Base-by-base conservation (phyloP, 805 yeast genomes). In the Candida taoyuanica region DNA sequence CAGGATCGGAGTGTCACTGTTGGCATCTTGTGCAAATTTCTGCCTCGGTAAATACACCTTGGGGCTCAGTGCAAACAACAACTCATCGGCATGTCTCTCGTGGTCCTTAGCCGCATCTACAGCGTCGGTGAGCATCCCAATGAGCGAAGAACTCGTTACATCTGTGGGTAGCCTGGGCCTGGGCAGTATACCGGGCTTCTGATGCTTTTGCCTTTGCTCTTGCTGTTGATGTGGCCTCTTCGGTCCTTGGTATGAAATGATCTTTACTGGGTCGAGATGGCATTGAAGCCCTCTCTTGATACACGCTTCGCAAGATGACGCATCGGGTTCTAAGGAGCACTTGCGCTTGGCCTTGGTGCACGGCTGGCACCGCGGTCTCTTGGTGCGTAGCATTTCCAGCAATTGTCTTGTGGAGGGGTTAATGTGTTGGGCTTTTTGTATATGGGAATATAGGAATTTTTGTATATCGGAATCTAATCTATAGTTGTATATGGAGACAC, bases 251-350 rank as follows among this genome's bases (percentile, higher is more conserved):
- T 39, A 39, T 12, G 25, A 26, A 29, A 39, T 39, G 38, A 39
- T 34, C 42, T 39, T 39, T 20, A 39, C 42, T 4, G 29, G 15
- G 12, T 39, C 42, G 19, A 39, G 28, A 16, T 30, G 36, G 14
- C 42, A 39, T 14, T 26, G 13, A 15, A 34, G 27, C 2, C 42
- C 42, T 5, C 42, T 23, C 38, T 34, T 34, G 14, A 34, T 11
- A 34, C 42, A 39, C 18, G 38, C 42, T n/a, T 39, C 42, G 15
- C 42, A 39, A 9, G 42, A 34, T 16, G 32, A 3, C 9, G 31
- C 23, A 15, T 17, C 29, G 3, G 34, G 27, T 14, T 25, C 15
- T 7, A 25, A 13, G 13, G 38, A 20, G 23, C 42, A 39, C 33
- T 39, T 39, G 6, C 42, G 28, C 29, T 34, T 39, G 17, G 42